Base-by-base conservation (phyloP, 2,329 filamentous ascomycete species). In the Clarireedia paspali region DNA sequence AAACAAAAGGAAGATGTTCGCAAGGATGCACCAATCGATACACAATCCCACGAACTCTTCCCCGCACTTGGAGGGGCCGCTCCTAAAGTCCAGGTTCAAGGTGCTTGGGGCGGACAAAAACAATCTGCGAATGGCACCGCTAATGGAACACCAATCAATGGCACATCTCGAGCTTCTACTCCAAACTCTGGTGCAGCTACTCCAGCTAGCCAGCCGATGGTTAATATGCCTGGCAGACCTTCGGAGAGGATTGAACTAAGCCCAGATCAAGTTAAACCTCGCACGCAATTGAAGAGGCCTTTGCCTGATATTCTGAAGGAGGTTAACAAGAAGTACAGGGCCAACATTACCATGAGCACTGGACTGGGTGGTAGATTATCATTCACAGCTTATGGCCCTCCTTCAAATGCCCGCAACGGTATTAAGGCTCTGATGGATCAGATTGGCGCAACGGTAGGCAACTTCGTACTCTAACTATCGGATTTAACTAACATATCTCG, bases 291-390 rank as follows among this genome's bases (percentile, higher is more conserved):
- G 67, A 95, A 88, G 78, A 89, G 89, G 64, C 89, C 92, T 6
- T 78, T 96, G 51, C 77, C 83, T 34, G 92, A 97, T 63, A 85
- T 94, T 62, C 77, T 96, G 68, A 88, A 89, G 70, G 91, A 96
- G 62, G 89, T 97, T 73, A 96, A 95, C 74, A 89, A 87, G 73
- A 89, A 87, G 68, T 95, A 89, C 59, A 91, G 92, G 70, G 91
- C 91, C 57, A 89, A 84, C 64, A 83, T 99, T 63, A 85, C 87
- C 63, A 86, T 91, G 78, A 82, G 82, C 57, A 81, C 82, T 58
- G 83, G 85, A n/a, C 80, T 84, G 60, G 85, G 82, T 61, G 89
- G 88, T 23, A 80, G 81, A 39, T 78, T 91, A 64, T 84, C 86
- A 64, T 95, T 99, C 68, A 88, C 92, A 71, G 91, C 90, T 48